phyloP scores from a whole-genome alignment of 495 filamentous ascomycete genomes.

The Penicillium cosmopolitanum region DNA sequence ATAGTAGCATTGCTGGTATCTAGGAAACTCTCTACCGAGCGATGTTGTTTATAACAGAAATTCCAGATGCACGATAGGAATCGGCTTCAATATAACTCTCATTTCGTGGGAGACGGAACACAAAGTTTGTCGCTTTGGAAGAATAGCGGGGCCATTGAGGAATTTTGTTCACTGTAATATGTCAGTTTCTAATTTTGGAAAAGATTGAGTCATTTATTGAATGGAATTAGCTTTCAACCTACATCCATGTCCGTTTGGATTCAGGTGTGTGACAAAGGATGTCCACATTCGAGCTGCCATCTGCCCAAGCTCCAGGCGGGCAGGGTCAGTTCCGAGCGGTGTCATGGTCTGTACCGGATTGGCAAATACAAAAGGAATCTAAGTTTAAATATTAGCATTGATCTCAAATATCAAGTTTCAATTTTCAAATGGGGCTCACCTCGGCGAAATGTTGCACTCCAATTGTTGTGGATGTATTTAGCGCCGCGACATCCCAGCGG shows the following conservation, averaged over 20 bases:
- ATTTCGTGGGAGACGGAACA: constrained; percentile 37
- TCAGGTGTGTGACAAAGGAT: constrained; percentile 51
- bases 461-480: constrained; percentile 34
- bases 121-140: constrained; percentile 30
- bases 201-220: not conserved
- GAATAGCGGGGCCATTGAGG: constrained; percentile 36
- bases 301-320: constrained; percentile 34
- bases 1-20: too few relatives aligned
- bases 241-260: constrained; percentile 52
- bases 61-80: constrained; percentile 34
- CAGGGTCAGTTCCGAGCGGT: constrained; percentile 33
- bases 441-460: constrained; percentile 45
- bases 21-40: constrained; percentile 17
- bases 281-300: constrained; percentile 59
- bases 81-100: constrained; percentile 39
- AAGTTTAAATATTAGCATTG: not conserved
- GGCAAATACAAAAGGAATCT: constrained; percentile 54
- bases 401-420: not conserved
- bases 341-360: constrained; percentile 48
- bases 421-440: constrained; percentile 16
- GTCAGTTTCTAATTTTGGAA: not conserved
- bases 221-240: not conserved
- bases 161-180: constrained; percentile 25
- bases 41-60: constrained; percentile 39
- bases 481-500: constrained; percentile 50